These are phyloP conservation scores for Babesia ovis DNA, from an alignment of 169 alveolate genomes.

Conservation along the genomic window DNA sequence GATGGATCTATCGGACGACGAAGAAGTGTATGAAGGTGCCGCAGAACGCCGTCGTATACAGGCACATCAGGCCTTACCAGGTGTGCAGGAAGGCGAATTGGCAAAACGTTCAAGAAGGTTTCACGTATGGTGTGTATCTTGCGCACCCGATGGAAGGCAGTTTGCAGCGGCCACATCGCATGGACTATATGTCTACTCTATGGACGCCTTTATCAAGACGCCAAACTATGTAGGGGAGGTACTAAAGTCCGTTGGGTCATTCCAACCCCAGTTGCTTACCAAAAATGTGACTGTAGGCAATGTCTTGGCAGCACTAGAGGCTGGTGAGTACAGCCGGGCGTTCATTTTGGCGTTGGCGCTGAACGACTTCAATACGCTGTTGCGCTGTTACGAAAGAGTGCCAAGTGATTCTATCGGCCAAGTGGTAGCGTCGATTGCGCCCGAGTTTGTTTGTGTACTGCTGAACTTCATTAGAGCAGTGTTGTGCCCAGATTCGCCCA, in stretches of 20 bases:
- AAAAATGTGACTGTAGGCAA: conserved; percentile 75
- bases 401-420: conserved; percentile 63
- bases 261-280: conserved; percentile 79
- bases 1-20: conserved; percentile 58
- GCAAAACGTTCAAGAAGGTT: conserved; percentile 27
- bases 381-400: conserved; percentile 69
- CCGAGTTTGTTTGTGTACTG: conserved; percentile 46
- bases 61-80: conserved; percentile 73
- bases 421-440: conserved; percentile 53
- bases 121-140: conserved; percentile 60
- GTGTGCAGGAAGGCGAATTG: conserved; percentile 68
- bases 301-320: conserved; percentile 63
- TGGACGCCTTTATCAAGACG: conserved; percentile 57
- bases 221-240: conserved; percentile 39
- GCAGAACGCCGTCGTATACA: conserved; percentile 62
- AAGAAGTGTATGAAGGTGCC: conserved; percentile 59
- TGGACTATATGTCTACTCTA: conserved; percentile 58
- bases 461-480: conserved; percentile 57
- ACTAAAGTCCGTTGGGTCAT: conserved; percentile 61
- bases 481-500: conserved; percentile 51
- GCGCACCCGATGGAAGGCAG: conserved; percentile 63
- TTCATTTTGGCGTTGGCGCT: conserved; percentile 80
- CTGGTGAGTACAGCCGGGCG: conserved; percentile 73
- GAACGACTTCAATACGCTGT: conserved; percentile 75
- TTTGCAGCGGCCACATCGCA: conserved; percentile 70